Conservation (phyloP, 371 early-diverging fungal species). For the Umbelopsis sp. region DNA sequence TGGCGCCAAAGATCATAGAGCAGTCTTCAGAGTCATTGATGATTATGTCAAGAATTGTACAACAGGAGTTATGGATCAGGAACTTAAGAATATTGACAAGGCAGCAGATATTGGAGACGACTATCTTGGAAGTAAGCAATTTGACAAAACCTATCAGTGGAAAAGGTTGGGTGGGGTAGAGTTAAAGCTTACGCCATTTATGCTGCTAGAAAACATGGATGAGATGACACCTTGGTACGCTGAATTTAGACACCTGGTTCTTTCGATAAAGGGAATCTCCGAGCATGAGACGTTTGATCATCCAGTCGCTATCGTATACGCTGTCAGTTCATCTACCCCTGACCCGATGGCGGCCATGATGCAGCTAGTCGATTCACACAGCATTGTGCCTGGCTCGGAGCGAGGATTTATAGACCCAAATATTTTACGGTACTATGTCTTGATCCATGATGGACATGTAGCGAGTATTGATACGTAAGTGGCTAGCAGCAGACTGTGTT, state of each 20-base stretch:
- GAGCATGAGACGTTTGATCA: conserved; percentile 96
- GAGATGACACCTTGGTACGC: conserved; percentile 88
- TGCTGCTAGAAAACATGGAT: conserved; percentile 44
- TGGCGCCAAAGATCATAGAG: conserved; percentile 60
- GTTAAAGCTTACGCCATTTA: neutral
- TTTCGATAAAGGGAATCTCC: conserved; percentile 67
- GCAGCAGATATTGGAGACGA: conserved; percentile 48
- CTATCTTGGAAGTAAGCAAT: conserved; percentile 54
- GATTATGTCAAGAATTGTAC: conserved; percentile 50
- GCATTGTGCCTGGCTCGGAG: conserved; percentile 55
- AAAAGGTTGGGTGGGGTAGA: too few species aligned
- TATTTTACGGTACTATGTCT: conserved; percentile 70
- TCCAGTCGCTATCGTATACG: conserved; percentile 84
- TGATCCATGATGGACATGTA: conserved; percentile 73
- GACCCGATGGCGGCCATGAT: conserved; percentile 78
- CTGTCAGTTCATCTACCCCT: conserved; percentile 74
- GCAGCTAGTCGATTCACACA: conserved; percentile 58
- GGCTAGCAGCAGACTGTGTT: neutral
- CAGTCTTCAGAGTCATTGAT: conserved; percentile 57
- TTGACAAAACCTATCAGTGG: too few species aligned
- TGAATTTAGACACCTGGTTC: conserved; percentile 70
- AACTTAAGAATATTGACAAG: conserved; percentile 30
- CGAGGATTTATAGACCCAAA: conserved; percentile 71
- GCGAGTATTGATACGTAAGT: conserved; percentile 61
- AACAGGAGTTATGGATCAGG: conserved; percentile 22